Percentiles rank a stretch among this genome's conserved stretches.
Conservation (phyloP, 1,284 basidiomycete genomes). For the Polyporus tsugae region DNA sequence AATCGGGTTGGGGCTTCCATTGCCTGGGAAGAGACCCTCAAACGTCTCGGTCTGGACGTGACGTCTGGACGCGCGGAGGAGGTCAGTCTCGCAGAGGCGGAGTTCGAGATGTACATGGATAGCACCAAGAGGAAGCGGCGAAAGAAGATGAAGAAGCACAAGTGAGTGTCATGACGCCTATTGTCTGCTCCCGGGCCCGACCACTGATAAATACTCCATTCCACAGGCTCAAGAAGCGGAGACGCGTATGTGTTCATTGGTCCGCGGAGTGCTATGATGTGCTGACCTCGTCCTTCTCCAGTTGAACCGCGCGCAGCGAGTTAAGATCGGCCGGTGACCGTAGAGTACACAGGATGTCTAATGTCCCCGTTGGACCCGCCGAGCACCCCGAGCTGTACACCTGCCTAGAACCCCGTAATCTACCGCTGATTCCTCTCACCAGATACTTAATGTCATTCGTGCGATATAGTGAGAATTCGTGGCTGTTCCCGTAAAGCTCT, state of each 20-base stretch:
- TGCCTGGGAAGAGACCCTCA: slow-evolving; percentile 70
- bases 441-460: slow-evolving; percentile 10
- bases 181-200: slow-evolving; percentile 9
- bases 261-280: not conserved
- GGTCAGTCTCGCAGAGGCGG: slow-evolving; percentile 60
- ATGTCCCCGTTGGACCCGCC: slow-evolving; percentile 21
- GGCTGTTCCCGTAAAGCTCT: slow-evolving; percentile 7
- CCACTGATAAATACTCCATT: slow-evolving; percentile 16
- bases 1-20: slow-evolving; percentile 65
- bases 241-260: slow-evolving; percentile 52
- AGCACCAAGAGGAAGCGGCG: slow-evolving; percentile 83
- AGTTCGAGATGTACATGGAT: slow-evolving; percentile 73
- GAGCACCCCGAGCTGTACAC: slow-evolving; percentile 27
- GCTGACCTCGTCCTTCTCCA: slow-evolving; percentile 23
- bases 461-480: slow-evolving; percentile 7
- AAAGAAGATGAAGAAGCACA: slow-evolving; percentile 93
- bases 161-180: slow-evolving; percentile 58
- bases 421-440: slow-evolving; percentile 31
- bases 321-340: slow-evolving; percentile 41
- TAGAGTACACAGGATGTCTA: slow-evolving; percentile 20
- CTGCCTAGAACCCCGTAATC: slow-evolving; percentile 26
- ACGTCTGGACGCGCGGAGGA: slow-evolving; percentile 54
- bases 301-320: slow-evolving; percentile 35
- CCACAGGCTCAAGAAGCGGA: slow-evolving; percentile 64
- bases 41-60: slow-evolving; percentile 64